Base-by-base conservation (phyloP, 2,329 filamentous ascomycete species). In the Raffaelea ambrosiae region DNA sequence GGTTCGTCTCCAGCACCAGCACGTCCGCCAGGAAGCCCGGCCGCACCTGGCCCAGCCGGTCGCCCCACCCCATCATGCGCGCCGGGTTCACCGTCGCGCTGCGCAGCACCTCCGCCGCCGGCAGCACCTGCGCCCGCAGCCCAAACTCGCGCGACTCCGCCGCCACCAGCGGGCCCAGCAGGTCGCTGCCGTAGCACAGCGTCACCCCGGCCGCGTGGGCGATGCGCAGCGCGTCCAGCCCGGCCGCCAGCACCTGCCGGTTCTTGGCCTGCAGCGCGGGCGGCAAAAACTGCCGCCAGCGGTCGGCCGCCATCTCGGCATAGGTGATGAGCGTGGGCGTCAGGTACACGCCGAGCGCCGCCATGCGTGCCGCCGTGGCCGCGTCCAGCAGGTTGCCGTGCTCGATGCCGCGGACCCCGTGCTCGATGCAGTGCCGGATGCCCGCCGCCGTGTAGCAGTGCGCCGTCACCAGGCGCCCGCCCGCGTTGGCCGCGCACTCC, bases 401-500 rank as follows among this genome's bases (percentile, higher is more conserved):
- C 65, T 41, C 67, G 65, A 79, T 77, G 1, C 73, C 72, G 26
- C 55, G 62, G 2, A 71, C 73, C 5, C 75, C 75, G 44, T 77
- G 71, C 16, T 69, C 61, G 31, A 79, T 60, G 7, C 71, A 72
- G 49, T 74, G 72, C 18, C 65, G 62, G 40, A 79, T 77, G 0
- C 72, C 67, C 43, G 62, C 53, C 5, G 71, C 63, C 0, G 72
- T 78, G 54, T 79, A 77, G 0, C 72, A 71, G 53, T 79, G n/a
- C n/a, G n/a, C n/a, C n/a, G 74, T 4, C 71, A 70, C 3, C 73
- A 78, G 1, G 77, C 72, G 52, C 71, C 76, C 0, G 69, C 76
- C 2, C 66, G 66, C n/a, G 1, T 64, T 61, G 45, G 74, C 69
- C 4, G 52, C 57, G 2, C 16, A 69, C 68, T 18, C 63, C 66